Base-by-base conservation (phyloP, 2,329 filamentous ascomycete species). In the Paracoccidioides lutzii region DNA sequence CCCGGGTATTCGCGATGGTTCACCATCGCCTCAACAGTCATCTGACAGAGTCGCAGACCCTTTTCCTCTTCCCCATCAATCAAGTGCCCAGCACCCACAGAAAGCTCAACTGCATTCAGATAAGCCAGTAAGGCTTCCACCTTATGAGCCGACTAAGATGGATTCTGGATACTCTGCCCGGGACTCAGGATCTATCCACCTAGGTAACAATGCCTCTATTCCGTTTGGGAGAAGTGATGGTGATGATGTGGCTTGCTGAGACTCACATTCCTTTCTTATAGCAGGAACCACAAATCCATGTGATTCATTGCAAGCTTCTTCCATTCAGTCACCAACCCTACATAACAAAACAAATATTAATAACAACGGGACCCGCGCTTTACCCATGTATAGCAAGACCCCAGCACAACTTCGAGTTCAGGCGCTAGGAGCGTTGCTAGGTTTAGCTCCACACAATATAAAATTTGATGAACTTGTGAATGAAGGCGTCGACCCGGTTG, bases 391-490 rank as follows among this genome's bases (percentile, higher is more conserved):
- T 43, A 66, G 65, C 54, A 67, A 66, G 50, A 67, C 71, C 5
- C 62, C 64, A 8, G 59, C 65, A 12, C 73, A 75, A 56, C 62
- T 75, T 54, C 70, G 71, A 50, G 63, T 71, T 28, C 69, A 73
- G 56, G 87, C 87, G 0, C 80, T 83, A 64, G 79, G 81, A 30
- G 84, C 86, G 3, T 81, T 90, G 42, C 69, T 88, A 35, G 78
- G 80, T 41, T 72, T 90, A 3, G 67, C 69, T 10, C 71, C 73
- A 42, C 74, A 87, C 57, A 85, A 88, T 51, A 81, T 94, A 57
- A 81, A 81, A 22, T 95, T 84, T 64, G 78, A 85, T 55, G 79
- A 88, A 58, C 84, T 91, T 56, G 74, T 90, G 10, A 76, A 82
- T 9, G 86, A 91, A 67, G 86, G 88, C 0, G 77, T 91, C 44